Evolutionary conservation across 306 rosid genomes (phyloP).

Genomic region (Vachellia collinsii): DNA sequence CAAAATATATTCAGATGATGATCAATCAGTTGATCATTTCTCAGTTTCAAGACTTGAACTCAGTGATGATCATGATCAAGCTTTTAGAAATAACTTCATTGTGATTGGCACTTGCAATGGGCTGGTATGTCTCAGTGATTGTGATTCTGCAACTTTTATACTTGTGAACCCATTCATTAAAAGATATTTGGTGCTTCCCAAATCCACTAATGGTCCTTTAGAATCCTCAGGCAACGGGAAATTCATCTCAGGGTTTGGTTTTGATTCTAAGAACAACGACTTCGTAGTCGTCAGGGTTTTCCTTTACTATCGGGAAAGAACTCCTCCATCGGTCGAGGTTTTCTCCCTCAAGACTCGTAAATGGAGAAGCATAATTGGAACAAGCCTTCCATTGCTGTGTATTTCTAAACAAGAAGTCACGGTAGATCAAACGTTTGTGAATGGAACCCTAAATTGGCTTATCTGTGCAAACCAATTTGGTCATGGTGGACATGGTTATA

Average conservation of each 20-base stretch:
- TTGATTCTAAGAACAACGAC: neutral
- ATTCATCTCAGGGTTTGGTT: neutral
- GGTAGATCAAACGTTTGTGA: neutral
- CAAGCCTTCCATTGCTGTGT: too few relatives aligned
- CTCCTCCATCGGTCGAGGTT: neutral
- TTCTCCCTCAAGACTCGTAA: neutral
- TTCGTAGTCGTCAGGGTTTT: neutral
- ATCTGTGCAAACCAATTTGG: neutral
- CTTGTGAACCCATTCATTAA: neutral
- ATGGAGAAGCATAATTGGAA: neutral
- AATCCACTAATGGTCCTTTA: neutral
- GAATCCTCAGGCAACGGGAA: neutral
- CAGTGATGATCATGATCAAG: too few relatives aligned
- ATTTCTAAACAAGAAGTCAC: too few relatives aligned
- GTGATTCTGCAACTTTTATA: neutral
- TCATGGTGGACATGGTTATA: too few relatives aligned
- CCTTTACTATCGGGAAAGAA: neutral
- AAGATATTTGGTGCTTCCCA: neutral
- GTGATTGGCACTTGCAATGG: neutral
- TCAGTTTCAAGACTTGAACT: too few relatives aligned
- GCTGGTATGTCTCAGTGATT: neutral
- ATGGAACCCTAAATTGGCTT: neutral
- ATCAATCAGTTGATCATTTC: neutral
- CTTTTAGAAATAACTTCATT: too few relatives aligned
- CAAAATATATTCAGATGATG: neutral